Evolutionary conservation across 306 rosid species (phyloP), one percentile per base, ranked within the genome.

Genomic region (Vigna nakashimae): DNA sequence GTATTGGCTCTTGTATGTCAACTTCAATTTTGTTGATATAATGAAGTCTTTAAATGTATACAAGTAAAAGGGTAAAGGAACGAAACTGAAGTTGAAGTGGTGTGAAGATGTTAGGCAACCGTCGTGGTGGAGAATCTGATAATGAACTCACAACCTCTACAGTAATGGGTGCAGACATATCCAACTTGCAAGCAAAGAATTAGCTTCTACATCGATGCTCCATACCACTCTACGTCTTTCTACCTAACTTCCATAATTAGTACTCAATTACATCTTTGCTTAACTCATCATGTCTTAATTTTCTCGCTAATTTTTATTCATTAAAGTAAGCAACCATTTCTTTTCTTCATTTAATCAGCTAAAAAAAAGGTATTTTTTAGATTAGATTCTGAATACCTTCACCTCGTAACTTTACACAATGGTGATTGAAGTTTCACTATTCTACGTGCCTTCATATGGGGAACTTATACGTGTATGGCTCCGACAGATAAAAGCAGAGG

Each of bases 141-240:
- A 80, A 57, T 20, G 81, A 85, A 81, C 55, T 36, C 40, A 17
- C 84, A 80, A 80, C 84, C 32, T 80, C 85, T 77, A 73, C 83
- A 73, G 85, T 81, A 77, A 53, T 55, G 10, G 57, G 12, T 22
- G 65, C 32, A 38, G 49, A 71, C 85, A 88, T 73, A 77, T 84
- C 74, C 91, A 78, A 60, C 80, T 82, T 84, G 59, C 84, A 84
- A 87, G 91, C 88, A 84, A 85, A 84, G 48, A 74, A 83, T 79
- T 83, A 52, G 84, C 77, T 80, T 86, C 52, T 69, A 79, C 83
- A 73, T 73, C 78, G 65, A 55, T 17, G 48, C 79, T 77, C 16
- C 75, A 67, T 82, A 38, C 65, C 20, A 79, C 65, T 36, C 81
- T 46, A 53, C 42, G 55, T 67, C 69, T 63, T 74, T 28, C 48